A percentile compares a stretch with the other conserved stretches of the same genome.
These are phyloP conservation scores for Neoascochyta sp. DNA, from an alignment of 2,329 filamentous ascomycete genomes.

Conservation along the genomic window DNA sequence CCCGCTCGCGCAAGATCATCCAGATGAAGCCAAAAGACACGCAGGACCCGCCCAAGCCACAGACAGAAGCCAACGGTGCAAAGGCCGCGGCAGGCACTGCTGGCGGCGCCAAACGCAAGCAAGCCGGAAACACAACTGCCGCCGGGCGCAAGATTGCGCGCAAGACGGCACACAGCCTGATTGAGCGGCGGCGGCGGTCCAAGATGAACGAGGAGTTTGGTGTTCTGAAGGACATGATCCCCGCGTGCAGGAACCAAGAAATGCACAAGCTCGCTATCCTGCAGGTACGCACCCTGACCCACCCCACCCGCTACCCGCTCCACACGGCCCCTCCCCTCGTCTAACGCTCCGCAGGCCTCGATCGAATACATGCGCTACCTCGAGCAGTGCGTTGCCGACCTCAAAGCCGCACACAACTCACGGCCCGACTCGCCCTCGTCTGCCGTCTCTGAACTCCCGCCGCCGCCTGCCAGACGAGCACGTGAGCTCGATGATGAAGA, in stretches of 20 bases:
- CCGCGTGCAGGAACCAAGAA: conserved; percentile 85
- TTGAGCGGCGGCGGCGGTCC: conserved; percentile 80
- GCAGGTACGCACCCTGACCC: conserved; percentile 64
- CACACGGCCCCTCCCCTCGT: neutral
- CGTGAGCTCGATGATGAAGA: conserved; percentile 20
- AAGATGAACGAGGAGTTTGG: conserved; percentile 99
- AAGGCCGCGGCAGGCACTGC: conserved; percentile 20
- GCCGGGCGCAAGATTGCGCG: conserved; percentile 92
- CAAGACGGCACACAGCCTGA: conserved; percentile 94
- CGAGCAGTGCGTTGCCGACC: conserved; percentile 77
- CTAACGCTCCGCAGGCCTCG: conserved; percentile 62
- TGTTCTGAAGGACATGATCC: conserved; percentile 90
- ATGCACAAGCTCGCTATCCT: conserved; percentile 98
- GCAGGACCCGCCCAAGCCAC: conserved; percentile 21
- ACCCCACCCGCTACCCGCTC: neutral
- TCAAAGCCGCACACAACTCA: conserved; percentile 54
- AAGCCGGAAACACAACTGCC: conserved; percentile 64
- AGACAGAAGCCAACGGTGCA: conserved; percentile 15
- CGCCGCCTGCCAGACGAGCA: conserved; percentile 13
- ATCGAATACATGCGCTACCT: conserved; percentile 96
- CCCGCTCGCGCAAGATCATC: conserved; percentile 90
- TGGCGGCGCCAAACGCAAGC: conserved; percentile 66
- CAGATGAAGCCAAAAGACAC: conserved; percentile 76
- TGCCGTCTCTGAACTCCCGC: conserved; percentile 20
- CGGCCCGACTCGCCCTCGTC: conserved; percentile 27